Conservation (phyloP, 75 land plant genomes). For the Ceratopteris richardii region DNA sequence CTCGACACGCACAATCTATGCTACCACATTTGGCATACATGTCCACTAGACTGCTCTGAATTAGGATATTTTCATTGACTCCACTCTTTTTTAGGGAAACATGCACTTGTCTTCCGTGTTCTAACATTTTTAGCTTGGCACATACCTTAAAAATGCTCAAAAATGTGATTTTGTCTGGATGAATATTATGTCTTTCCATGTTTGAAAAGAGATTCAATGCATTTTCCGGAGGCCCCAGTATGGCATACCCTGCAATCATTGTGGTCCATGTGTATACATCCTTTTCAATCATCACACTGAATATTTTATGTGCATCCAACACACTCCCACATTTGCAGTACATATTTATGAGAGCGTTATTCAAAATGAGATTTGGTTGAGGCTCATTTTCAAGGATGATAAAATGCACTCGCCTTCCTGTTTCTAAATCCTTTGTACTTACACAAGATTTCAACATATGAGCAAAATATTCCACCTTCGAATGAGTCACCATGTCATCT, state of each 20-base stretch:
- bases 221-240: slow-evolving; percentile 23
- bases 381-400: slow-evolving; percentile 23
- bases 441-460: slow-evolving; percentile 43
- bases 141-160: slow-evolving; percentile 50
- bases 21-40: slow-evolving; percentile 79
- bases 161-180: slow-evolving; percentile 40
- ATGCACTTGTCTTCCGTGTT: slow-evolving; percentile 61
- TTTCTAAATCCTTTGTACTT: slow-evolving; percentile 18
- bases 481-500: background rate
- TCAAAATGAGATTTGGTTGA: slow-evolving; percentile 23
- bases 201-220: slow-evolving; percentile 21
- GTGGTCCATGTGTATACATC: slow-evolving; percentile 39
- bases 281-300: slow-evolving; percentile 29
- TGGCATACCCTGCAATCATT: slow-evolving; percentile 47
- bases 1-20: slow-evolving; percentile 25
- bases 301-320: slow-evolving; percentile 19
- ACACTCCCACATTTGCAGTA: slow-evolving; percentile 39
- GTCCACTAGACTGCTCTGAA: slow-evolving; percentile 60
- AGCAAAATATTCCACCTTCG: slow-evolving; percentile 26
- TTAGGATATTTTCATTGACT: slow-evolving; percentile 26
- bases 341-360: slow-evolving; percentile 49
- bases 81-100: slow-evolving; percentile 35
- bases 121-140: slow-evolving; percentile 35
- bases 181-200: slow-evolving; percentile 17
- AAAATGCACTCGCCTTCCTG: slow-evolving; percentile 40